Percentiles rank a stretch among this genome's conserved stretches.
phyloP scores from a whole-genome alignment of 225 moss, liverwort and hornwort species.

The Polytrichum formosum region DNA sequence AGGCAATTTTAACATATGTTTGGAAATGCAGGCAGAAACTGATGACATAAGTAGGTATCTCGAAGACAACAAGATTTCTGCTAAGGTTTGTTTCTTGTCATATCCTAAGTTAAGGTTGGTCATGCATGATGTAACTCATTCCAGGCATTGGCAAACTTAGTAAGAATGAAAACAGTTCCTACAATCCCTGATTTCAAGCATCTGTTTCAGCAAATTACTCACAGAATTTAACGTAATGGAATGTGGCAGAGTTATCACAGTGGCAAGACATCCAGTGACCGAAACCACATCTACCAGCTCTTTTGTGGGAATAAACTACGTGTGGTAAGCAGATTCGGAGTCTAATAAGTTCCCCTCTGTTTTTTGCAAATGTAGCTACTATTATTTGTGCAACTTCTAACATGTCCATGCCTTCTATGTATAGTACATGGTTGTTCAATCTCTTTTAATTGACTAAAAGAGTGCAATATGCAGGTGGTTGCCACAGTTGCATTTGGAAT shows the following conservation, averaged over 20 bases:
- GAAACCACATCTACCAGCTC: conserved; percentile 63
- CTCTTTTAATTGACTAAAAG: background rate
- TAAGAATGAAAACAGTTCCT: no score
- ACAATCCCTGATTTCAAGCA: no score
- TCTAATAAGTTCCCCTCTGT: background rate
- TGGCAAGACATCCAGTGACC: conserved; percentile 65
- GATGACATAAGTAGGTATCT: conserved; percentile 72
- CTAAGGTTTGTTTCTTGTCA: conserved; percentile 50
- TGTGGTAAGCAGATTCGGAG: conserved; percentile 50
- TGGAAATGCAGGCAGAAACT: conserved; percentile 63
- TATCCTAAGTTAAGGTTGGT: no score
- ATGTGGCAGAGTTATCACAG: conserved; percentile 78
- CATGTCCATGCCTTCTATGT: no score
- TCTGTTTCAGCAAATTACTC: background rate
- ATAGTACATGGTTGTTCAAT: background rate
- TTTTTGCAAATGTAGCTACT: no score
- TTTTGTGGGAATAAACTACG: conserved; percentile 78
- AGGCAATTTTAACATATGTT: background rate
- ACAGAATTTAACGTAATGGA: background rate
- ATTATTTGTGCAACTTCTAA: no score
- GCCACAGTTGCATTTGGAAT: conserved; percentile 97
- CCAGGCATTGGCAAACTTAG: no score
- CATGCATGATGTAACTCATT: no score
- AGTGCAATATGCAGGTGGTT: conserved; percentile 62
- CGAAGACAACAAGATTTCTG: conserved; percentile 73